Base-by-base conservation (phyloP, 139 green algal species). In the Haematococcus lacustris region DNA sequence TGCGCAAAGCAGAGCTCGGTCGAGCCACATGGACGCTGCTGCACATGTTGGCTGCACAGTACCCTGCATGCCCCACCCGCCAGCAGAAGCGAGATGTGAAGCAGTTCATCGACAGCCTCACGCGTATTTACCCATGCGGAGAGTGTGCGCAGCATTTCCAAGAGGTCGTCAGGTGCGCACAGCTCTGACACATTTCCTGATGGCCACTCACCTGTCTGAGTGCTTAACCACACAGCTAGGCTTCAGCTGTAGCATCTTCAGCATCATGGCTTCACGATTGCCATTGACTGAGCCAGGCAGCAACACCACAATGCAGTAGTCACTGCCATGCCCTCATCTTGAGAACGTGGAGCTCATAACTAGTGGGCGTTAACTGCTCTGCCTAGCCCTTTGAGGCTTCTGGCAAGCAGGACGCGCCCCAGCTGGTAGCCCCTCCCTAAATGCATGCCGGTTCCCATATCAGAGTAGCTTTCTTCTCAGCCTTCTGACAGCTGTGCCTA, bases 111-210 rank as follows among this genome's bases (percentile, higher is more conserved):
- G 80, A 90, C 72, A 73, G 74, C 39, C 74, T 97, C 30, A 95
- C 92, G 5, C 75, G 89, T 23, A 88, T 97, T 57, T 98, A 98
- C 75, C 94, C 94, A 1, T 98, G 94, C 79, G 85, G 62, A 1
- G 89, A 96, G n/a, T 98, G 94, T 71, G 88, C 93, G 0, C 1
- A 40, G 5, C 94, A 98, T 85, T 98, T 98, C 65, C 40, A 76
- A 21, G 78, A 96, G 64, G 69, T 98, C 40, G 76, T 95, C 43
- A 86, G 67, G 86, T 91, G 72, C 17, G 53, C 9, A n/a, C n/a
- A n/a, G n/a, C n/a, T n/a, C n/a, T n/a, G n/a, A n/a, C n/a, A 25
- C 59, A 66, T n/a, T 21, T 13, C 7, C 63, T 28, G 9, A 57
- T 17, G 47, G 17, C 47, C 9, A 17, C 13, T 9, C 47, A 57